These are phyloP conservation scores for Yamadazyma dushanensis DNA, from an alignment of 1,139 yeast genomes.

Conservation along the genomic window DNA sequence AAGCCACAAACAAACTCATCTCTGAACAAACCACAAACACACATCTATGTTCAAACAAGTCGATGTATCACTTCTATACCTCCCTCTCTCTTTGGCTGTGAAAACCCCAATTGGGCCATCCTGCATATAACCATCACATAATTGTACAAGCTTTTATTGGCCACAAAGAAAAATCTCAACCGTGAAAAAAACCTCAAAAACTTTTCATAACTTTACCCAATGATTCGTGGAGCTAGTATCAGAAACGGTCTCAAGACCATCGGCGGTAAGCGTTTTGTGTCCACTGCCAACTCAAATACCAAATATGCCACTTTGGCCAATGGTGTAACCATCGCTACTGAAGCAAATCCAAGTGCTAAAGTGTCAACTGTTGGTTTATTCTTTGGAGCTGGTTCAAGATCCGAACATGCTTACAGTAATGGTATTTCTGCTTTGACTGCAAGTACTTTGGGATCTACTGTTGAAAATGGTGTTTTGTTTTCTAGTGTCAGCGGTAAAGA, in stretches of 20 bases:
- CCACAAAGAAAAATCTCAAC: conserved; percentile 2
- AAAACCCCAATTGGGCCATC: conserved; percentile 2
- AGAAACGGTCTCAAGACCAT: conserved; percentile 14
- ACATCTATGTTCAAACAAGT: no score
- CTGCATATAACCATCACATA: conserved; percentile 5
- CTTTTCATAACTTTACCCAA: conserved; percentile 7
- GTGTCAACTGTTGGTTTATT: conserved; percentile 68
- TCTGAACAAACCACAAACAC: no score
- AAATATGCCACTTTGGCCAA: conserved; percentile 69
- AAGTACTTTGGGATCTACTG: conserved; percentile 44
- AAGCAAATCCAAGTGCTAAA: conserved; percentile 55
- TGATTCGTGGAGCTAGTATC: conserved; percentile 20
- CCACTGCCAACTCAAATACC: conserved; percentile 61
- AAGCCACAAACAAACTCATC: no score
- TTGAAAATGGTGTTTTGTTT: conserved; percentile 47
- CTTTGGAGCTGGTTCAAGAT: conserved; percentile 74
- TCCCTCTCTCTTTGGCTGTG: no score
- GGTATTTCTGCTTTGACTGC: conserved; percentile 73
- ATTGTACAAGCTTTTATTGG: conserved; percentile 13
- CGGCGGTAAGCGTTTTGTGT: conserved; percentile 50
- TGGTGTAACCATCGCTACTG: conserved; percentile 73
- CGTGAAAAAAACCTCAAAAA: conserved; percentile 7
- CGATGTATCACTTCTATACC: no score
- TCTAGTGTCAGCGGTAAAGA: conserved; percentile 50
- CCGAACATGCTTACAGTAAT: conserved; percentile 76